Conservation (phyloP, 768 basidiomycete genomes). For the Daedaleopsis sinensis region DNA sequence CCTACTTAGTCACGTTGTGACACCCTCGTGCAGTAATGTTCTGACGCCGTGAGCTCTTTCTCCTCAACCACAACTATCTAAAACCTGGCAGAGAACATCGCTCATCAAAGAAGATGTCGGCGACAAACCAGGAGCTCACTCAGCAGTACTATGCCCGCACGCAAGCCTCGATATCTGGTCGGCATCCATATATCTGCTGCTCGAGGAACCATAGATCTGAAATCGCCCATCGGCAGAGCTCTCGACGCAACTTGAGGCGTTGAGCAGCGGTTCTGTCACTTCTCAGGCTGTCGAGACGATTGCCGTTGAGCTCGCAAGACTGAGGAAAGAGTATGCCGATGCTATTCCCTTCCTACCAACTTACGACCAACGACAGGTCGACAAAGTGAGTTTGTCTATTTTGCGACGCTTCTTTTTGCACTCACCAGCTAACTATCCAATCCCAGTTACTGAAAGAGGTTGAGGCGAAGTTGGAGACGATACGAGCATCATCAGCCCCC, state of each 20-base stretch:
- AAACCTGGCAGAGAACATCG: not conserved
- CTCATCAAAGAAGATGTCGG: conserved; percentile 16
- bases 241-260: conserved; percentile 45
- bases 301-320: conserved; percentile 53
- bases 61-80: conserved; percentile 25
- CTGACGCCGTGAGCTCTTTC: conserved; percentile 4
- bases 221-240: conserved; percentile 44
- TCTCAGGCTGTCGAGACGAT: conserved; percentile 45
- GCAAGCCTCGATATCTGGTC: conserved; percentile 53
- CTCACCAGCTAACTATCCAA: not conserved
- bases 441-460: conserved; percentile 67
- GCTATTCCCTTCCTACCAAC: conserved; percentile 66
- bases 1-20: conserved; percentile 7
- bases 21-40: conserved; percentile 1
- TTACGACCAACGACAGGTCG: conserved; percentile 77
- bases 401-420: not conserved
- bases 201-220: conserved; percentile 15
- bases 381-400: conserved; percentile 49
- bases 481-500: conserved; percentile 47
- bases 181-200: conserved; percentile 30
- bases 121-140: conserved; percentile 45
- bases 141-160: conserved; percentile 55
- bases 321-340: conserved; percentile 65
- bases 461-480: conserved; percentile 55
- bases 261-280: conserved; percentile 31